Evolutionary conservation across 345 rosid species (phyloP), one percentile per base, ranked within the genome.

Genomic region (Kandelia obovata): DNA sequence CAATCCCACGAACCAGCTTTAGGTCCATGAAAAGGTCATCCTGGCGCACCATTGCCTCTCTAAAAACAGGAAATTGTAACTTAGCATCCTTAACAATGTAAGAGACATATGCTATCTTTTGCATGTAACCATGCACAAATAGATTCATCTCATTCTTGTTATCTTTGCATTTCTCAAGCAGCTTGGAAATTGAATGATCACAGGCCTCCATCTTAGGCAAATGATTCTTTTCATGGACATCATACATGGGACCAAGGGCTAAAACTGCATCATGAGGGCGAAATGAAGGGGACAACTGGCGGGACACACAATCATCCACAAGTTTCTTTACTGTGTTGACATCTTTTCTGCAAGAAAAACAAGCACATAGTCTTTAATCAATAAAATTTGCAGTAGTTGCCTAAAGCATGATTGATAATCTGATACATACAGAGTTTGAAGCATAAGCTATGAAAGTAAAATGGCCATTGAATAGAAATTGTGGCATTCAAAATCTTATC

Each of bases 191-290:
- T 20, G 80, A 81, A 72, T 39, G 77, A 37, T 82, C 86, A 76
- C 96, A 88, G 71, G 85, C 77, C 75, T 83, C 80, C 92, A 96
- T 92, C 73, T 43, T 89, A 27, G 99, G 97, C 47, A 96, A 89
- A 70, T 90, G 97, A 79, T 73, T 86, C 85, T 92, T 90, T 73
- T 90, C 96, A 72, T 96, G 99, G 75, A 88, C 95, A 72, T 96
- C 98, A 76, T 92, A 92, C 98, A 96, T 90, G 65, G 91, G 98
- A 77, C 99, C 98, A 72, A 96, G 83, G n/a, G 98, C 99, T 51
- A 98, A 90, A 79, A 96, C 99, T 49, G 96, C 98, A 83, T 92
- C 98, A 64, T 96, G 98, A 66, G 98, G 99, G 28, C 99, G 97
- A 27, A 89, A 87, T 31, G 99, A 90, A 64, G 98, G 88, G 52